Base-by-base conservation (phyloP, 2,329 filamentous ascomycete species). In the Pseudogymnoascus sp. region DNA sequence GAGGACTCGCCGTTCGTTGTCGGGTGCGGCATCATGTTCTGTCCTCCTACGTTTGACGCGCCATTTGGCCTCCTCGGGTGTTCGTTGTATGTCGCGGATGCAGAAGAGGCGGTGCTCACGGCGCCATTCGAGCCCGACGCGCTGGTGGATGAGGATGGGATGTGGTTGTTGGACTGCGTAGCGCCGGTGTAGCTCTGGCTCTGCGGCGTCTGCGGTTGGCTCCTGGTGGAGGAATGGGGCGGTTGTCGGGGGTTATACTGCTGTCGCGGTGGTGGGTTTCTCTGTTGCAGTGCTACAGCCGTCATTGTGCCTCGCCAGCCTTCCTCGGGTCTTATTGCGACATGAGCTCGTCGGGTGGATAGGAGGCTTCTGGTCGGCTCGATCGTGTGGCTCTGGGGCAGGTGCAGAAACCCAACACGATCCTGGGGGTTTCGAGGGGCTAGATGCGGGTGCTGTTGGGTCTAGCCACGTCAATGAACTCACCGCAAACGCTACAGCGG, bases 241-340 rank as follows among this genome's bases (percentile, higher is more conserved):
- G 70, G 69, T 60, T 70, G 68, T 65, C 68, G 66, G 18, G 66
- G 65, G 48, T 66, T 68, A 58, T 69, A 68, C 64, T 69, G 70
- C 61, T 68, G 69, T 59, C 66, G 65, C 48, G 66, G 67, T 55
- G 66, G 67, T 62, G 68, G 60, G 39, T 67, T 69, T 64, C 64
- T 61, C 45, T 69, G 68, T 60, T 71, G 71, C 59, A 69, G 67
- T 60, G 69, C 70, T 36, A 73, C 69, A 48, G 71, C 71, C 35
- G 71, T 72, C 71, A 73, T 73, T n/a, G 61, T 69, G 62, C 64
- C 65, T 66, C 58, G 48, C 48, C 29, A 59, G 61, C 59, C 35
- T 12, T 55, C 36, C 12, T 48, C 21, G n/a, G 7, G 36, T 48
- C 59, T 60, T 60, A 42, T 60, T 42, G 59, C 59, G 40, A 60